Base-by-base conservation (phyloP, 2,329 filamentous ascomycete genomes). In the Biscogniauxia sp. region DNA sequence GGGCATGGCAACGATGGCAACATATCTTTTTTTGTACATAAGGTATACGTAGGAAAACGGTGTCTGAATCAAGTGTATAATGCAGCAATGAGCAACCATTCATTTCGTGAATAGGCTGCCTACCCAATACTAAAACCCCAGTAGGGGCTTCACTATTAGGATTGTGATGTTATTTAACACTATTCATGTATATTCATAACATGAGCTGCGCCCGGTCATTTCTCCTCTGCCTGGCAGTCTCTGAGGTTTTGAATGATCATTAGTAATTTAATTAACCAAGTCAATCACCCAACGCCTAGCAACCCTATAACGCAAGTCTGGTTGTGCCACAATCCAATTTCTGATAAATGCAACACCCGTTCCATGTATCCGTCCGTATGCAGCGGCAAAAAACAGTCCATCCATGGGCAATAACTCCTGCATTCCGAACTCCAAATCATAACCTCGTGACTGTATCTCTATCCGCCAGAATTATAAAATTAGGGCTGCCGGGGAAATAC, bases 1-100 rank as follows among this genome's bases (percentile, higher is more conserved):
- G 20, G 37, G 11, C 15, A 57, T 45, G 11, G 50, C 20, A 51
- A 59, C 15, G 37, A 51, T 54, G 37, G 37, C 37, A 17, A 32
- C 28, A 7, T 9, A 7, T 3, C 9, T 32, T 13, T 32, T 32
- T 63, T 57, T 64, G 59, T 66, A 66, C 56, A 64, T 64, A 61
- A 61, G 60, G 32, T 62, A 52, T 49, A 45, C 37, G 37, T 66
- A 66, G 54, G 64, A 54, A 32, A 63, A 59, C 60, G 56, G 61
- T 63, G 61, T 65, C 61, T 63, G 50, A 15, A 62, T 9, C 17
- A 52, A 23, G 5, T 15, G 11, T 23, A 52, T n/a, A 45, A 3
- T 45, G 32, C 32, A 37, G 32, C 6, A 11, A 2, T 15, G 13
- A 9, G 32, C 32, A 7, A 11, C 32, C 2, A 37, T 37, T 9